Evolutionary conservation across 192 early-diverging fungal species (phyloP), one percentile per base, ranked within the genome.

Genomic region (Gonapodya sp.): DNA sequence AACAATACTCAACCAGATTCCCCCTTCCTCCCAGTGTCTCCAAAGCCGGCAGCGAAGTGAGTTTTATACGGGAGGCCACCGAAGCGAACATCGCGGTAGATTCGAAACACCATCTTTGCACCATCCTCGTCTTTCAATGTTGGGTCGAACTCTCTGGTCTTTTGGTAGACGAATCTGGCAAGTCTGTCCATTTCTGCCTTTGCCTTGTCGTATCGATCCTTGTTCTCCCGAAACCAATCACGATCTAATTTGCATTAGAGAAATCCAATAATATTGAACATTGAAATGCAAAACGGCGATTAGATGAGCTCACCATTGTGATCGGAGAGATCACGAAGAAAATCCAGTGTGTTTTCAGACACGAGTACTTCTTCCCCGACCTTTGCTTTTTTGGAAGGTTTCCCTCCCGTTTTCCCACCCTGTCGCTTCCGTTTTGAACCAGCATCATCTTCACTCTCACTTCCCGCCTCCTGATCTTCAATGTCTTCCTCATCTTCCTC

Each of bases 71-170:
- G 91, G 16, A 82, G 80, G 78, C 85, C 85, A 18, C 89, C 90
- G 81, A 92, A 92, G 1, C 91, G 83, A 2, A 92, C 78, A 79
- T 92, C 91, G 1, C 90, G 87, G 81, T 89, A 91, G 82, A 82
- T 73, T 33, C 64, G 37, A 81, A 85, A 88, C 77, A 90, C 85
- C 0, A 85, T 82, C 0, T 85, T 79, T 80, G 87, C 88, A 30
- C 86, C 84, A 18, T 84, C 84, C 30, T 86, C 82, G 16, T 84
- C 83, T 31, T 82, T 79, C 34, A 88, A 81, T 16, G 86, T 86
- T 1, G 85, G 85, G 73, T 90, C 89, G 0, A 87, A 36, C 24
- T 86, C 81, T 35, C 81, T 79, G 0, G 88, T 36, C 16, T 85
- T 84, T 18, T 87, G 80, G 74, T 85, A 86, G 30, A 87, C 78